Conservation (phyloP, 495 filamentous ascomycete genomes). For the Podospora sp. region DNA sequence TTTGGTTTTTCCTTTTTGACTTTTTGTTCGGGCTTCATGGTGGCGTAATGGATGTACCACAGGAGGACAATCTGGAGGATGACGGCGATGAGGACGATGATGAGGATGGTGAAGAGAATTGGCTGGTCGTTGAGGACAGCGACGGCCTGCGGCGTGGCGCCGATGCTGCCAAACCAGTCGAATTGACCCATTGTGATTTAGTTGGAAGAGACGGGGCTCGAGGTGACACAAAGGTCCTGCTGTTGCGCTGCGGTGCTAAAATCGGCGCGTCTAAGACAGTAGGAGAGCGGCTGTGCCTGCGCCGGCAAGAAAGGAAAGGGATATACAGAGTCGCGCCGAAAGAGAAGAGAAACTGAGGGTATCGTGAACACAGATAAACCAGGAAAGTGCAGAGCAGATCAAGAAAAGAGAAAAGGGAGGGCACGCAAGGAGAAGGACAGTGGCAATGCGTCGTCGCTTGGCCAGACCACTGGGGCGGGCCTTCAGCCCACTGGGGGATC, state of each 20-base stretch:
- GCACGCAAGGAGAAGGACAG: slow-evolving; percentile 3
- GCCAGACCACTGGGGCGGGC: slow-evolving; percentile 2
- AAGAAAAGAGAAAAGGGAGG: slow-evolving; percentile 13
- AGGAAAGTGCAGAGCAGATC: slow-evolving; percentile 10
- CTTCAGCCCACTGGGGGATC: slow-evolving; percentile 10
- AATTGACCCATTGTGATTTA: slow-evolving; percentile 47
- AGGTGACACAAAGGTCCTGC: slow-evolving; percentile 1
- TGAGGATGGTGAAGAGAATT: slow-evolving; percentile 52
- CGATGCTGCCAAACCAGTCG: slow-evolving; percentile 51
- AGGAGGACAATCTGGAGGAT: slow-evolving; percentile 45
- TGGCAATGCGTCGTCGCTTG: neutral
- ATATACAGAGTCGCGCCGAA: neutral
- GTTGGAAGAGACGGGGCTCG: neutral
- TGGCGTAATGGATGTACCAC: slow-evolving; percentile 56
- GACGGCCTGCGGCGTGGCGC: slow-evolving; percentile 52
- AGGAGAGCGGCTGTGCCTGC: slow-evolving; percentile 5
- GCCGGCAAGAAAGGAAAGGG: slow-evolving; percentile 2
- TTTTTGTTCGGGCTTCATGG: slow-evolving; percentile 56
- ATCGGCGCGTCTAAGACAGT: slow-evolving; percentile 4
- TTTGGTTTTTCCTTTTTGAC: slow-evolving; percentile 37
- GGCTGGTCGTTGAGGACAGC: slow-evolving; percentile 58
- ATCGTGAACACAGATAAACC: slow-evolving; percentile 10
- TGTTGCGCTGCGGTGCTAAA: slow-evolving; percentile 5
- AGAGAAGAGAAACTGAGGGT: slow-evolving; percentile 13
- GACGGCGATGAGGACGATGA: slow-evolving; percentile 48